phyloP scores from a whole-genome alignment of 2,329 filamentous ascomycete species.

The Alternaria ethzedia region DNA sequence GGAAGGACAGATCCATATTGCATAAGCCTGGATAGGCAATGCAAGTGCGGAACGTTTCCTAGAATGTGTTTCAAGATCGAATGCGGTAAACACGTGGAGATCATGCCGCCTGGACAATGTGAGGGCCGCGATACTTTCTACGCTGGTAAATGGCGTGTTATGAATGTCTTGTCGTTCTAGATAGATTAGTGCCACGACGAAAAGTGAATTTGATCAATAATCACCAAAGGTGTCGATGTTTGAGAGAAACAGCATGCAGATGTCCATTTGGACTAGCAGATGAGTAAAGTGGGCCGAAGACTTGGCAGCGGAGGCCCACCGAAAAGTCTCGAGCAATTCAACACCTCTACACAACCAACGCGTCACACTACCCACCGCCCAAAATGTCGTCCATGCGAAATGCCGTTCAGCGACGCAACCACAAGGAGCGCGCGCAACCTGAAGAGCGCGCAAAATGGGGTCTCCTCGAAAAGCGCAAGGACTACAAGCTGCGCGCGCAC shows the following conservation, averaged over 20 bases:
- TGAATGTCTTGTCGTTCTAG: background rate
- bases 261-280: background rate
- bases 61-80: background rate
- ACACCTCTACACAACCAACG: background rate
- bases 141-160: too few relatives aligned
- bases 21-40: background rate
- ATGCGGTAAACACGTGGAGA: background rate
- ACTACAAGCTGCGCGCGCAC: constrained; percentile 69
- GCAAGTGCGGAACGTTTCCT: background rate
- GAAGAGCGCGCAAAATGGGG: constrained; percentile 84
- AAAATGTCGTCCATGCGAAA: constrained; percentile 45
- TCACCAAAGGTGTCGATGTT: background rate
- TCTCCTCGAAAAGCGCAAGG: constrained; percentile 94
- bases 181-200: background rate
- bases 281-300: background rate
- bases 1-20: background rate
- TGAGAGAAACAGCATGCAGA: background rate
- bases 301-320: constrained; percentile 1
- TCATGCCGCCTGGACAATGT: background rate
- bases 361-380: background rate
- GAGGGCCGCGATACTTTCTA: background rate
- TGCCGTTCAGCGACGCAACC: constrained; percentile 73
- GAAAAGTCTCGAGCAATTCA: constrained; percentile 8
- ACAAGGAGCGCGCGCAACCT: constrained; percentile 89
- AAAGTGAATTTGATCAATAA: background rate